Evolutionary conservation across 1,139 yeast genomes (phyloP), one percentile per base, ranked within the genome.

Genomic region (Sugiyamaella xylanicola): DNA sequence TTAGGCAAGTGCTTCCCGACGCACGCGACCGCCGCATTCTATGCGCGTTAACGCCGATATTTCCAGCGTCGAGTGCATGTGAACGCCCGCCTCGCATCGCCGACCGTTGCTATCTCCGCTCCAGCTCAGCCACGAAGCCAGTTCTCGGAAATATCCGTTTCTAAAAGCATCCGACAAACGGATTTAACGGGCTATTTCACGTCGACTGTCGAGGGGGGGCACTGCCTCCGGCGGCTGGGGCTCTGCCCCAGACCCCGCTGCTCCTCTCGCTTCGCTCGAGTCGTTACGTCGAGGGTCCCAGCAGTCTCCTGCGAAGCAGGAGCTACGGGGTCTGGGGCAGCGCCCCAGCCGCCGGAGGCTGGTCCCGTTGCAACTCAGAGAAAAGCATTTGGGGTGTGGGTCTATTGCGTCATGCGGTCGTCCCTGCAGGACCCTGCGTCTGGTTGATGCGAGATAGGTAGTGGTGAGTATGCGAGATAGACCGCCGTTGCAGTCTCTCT

Each of bases 121-220:
- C 37, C 37, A 32, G 37, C 37, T 32, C 37, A 32, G 37, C 37
- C 37, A 8, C 37, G n/a, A n/a, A n/a, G n/a, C n/a, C n/a, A n/a
- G n/a, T 9, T 32, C 4, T 32, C 37, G 37, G 37, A 4, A 4
- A 4, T 32, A 32, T 32, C 37, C 15, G 13, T 32, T 32, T 32
- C 37, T 32, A 13, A 32, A 32, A 32, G 15, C 37, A n/a, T 8
- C 8, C 8, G 4, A 8, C 15, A 25, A 25, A 25, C 9, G 29
- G 29, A 25, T 5, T 25, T 9, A n/a, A n/a, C n/a, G n/a, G n/a
- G n/a, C n/a, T n/a, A n/a, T n/a, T n/a, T n/a, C 29, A 25, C 29
- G 29, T 25, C 29, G 29, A 9, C n/a, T n/a, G n/a, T n/a, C n/a
- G n/a, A n/a, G n/a, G n/a, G n/a, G n/a, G n/a, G n/a, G n/a, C n/a